phyloP scores from a whole-genome alignment of 805 yeast species.

The Myxozyma mucilagina region DNA sequence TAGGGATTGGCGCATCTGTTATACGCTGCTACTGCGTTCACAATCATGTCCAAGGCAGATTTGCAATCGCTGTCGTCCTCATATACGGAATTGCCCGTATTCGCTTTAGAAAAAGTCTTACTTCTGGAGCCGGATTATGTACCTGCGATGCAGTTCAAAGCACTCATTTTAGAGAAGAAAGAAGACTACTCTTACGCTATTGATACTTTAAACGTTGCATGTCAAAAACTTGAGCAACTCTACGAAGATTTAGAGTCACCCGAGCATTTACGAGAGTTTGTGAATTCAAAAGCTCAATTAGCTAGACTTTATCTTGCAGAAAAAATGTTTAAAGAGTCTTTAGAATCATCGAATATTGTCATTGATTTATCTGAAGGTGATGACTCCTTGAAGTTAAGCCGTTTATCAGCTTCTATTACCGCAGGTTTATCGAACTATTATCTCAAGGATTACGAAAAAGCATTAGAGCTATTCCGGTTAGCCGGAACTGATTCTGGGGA shows the following conservation, averaged over 20 bases:
- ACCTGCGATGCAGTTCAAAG: slow-evolving; percentile 37
- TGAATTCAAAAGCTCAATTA: slow-evolving; percentile 63
- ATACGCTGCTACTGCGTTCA: slow-evolving; percentile 60
- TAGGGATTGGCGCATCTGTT: slow-evolving; percentile 64
- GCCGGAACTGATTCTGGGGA: slow-evolving; percentile 60
- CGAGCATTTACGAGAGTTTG: slow-evolving; percentile 51
- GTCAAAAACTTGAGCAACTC: slow-evolving; percentile 52
- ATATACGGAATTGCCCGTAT: slow-evolving; percentile 10
- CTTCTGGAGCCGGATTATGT: slow-evolving; percentile 43
- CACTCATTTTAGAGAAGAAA: slow-evolving; percentile 60
- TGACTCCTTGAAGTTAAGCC: slow-evolving; percentile 26
- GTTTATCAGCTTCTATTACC: slow-evolving; percentile 61
- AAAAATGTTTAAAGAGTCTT: slow-evolving; percentile 55
- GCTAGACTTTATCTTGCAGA: slow-evolving; percentile 71
- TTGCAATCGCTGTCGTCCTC: slow-evolving; percentile 29
- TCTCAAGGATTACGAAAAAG: slow-evolving; percentile 57
- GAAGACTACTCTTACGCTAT: slow-evolving; percentile 60
- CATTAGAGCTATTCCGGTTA: slow-evolving; percentile 65
- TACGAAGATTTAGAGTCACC: slow-evolving; percentile 60
- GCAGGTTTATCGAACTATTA: slow-evolving; percentile 75
- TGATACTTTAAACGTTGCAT: slow-evolving; percentile 49
- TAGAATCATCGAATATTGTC: slow-evolving; percentile 56
- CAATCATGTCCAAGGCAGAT: slow-evolving; percentile 31
- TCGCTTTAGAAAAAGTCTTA: slow-evolving; percentile 51
- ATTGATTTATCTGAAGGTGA: slow-evolving; percentile 38